Conservation (phyloP, 116 monocot genomes). For the Posidonia oceanica region DNA sequence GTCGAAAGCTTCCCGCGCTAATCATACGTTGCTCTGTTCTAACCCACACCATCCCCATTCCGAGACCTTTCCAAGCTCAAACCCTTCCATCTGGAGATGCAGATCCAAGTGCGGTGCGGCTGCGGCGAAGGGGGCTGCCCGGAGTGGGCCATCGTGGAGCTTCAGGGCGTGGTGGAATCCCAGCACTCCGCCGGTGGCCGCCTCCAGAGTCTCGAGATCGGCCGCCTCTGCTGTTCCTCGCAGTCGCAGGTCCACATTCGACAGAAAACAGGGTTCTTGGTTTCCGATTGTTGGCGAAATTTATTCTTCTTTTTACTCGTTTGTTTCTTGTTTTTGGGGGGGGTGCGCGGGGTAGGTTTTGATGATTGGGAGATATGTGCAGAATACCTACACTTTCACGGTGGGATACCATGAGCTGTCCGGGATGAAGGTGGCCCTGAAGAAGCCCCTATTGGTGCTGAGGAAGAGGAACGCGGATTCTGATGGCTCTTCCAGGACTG, state of each 20-base stretch:
- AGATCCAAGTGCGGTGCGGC: conserved; percentile 62
- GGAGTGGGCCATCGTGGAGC: conserved; percentile 91
- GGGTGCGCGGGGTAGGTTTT: no score
- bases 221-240: conserved; percentile 65
- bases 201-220: conserved; percentile 54
- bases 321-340: not conserved
- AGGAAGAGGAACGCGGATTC: conserved; percentile 30
- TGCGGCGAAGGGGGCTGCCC: conserved; percentile 50
- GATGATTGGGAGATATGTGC: not conserved
- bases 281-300: no score
- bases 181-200: conserved; percentile 34
- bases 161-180: conserved; percentile 77
- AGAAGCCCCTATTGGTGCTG: conserved; percentile 73
- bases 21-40: no score
- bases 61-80: not conserved
- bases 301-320: not conserved
- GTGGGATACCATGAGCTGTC: conserved; percentile 90
- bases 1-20: not conserved
- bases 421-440: conserved; percentile 62
- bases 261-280: no score
- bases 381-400: conserved; percentile 60
- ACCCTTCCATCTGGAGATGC: conserved; percentile 21
- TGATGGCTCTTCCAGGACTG: conserved; percentile 9
- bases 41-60: no score
- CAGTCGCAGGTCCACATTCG: conserved; percentile 16